Conservation (phyloP, 805 yeast species). For the Schizosaccharomyces osmophilus region DNA sequence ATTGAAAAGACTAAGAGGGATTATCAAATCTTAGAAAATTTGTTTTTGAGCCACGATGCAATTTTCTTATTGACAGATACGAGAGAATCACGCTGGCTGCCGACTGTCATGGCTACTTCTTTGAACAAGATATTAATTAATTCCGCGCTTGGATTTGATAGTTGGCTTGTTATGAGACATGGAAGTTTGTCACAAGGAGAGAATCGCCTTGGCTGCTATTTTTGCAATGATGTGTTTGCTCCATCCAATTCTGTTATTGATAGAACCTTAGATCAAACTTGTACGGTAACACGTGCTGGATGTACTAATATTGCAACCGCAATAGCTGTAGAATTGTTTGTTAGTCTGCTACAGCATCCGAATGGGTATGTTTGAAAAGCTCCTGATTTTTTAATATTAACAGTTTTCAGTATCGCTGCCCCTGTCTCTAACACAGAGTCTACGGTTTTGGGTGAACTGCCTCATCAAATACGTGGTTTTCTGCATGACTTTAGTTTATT, state of each 20-base stretch:
- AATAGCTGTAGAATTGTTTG: constrained; percentile 59
- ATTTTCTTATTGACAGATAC: constrained; percentile 75
- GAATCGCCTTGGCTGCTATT: constrained; percentile 67
- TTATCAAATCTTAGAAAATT: constrained; percentile 25
- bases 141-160: constrained; percentile 88
- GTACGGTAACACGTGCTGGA: constrained; percentile 95
- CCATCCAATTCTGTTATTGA: constrained; percentile 69
- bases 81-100: constrained; percentile 93
- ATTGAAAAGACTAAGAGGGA: constrained; percentile 26
- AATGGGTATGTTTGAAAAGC: constrained; percentile 14
- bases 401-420: not conserved
- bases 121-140: constrained; percentile 54
- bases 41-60: constrained; percentile 48
- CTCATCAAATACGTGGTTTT: constrained; percentile 84
- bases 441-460: constrained; percentile 33
- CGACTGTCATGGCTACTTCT: constrained; percentile 55
- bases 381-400: not conserved
- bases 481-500: constrained; percentile 38
- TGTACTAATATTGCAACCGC: constrained; percentile 75
- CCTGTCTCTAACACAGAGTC: not conserved
- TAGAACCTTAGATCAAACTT: constrained; percentile 87
- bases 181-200: constrained; percentile 22
- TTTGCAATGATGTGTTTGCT: constrained; percentile 86
- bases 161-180: constrained; percentile 82
- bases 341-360: constrained; percentile 48